Percentiles rank a stretch among this genome's conserved stretches.
phyloP scores from a whole-genome alignment of 2,329 filamentous ascomycete genomes.

The Fusarium brachygibbosum region DNA sequence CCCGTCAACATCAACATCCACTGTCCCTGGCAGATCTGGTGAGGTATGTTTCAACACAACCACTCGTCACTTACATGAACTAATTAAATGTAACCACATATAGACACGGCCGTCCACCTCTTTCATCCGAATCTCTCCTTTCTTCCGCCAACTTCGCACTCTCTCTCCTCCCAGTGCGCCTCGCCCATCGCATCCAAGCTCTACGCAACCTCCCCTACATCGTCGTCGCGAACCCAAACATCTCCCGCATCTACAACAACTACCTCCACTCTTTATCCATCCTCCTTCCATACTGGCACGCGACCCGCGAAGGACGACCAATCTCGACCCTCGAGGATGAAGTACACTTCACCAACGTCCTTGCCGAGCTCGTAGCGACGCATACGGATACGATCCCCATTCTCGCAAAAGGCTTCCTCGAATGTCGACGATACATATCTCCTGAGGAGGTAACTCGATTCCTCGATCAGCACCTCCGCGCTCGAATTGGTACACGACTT shows the following conservation, averaged over 20 bases:
- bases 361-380: slow-evolving; percentile 94
- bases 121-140: slow-evolving; percentile 83
- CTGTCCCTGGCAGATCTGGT: slow-evolving; percentile 90
- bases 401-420: slow-evolving; percentile 90
- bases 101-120: slow-evolving; percentile 83
- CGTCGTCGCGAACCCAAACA: slow-evolving; percentile 96
- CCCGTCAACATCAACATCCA: slow-evolving; percentile 81
- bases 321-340: slow-evolving; percentile 82
- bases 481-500: slow-evolving; percentile 91
- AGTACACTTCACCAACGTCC: slow-evolving; percentile 89
- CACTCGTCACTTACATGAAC: background rate
- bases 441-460: slow-evolving; percentile 88
- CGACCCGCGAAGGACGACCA: slow-evolving; percentile 58
- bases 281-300: slow-evolving; percentile 81
- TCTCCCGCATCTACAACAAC: slow-evolving; percentile 94
- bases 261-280: slow-evolving; percentile 95
- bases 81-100: background rate
- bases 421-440: slow-evolving; percentile 91
- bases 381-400: slow-evolving; percentile 95
- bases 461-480: slow-evolving; percentile 92
- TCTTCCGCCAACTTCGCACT: slow-evolving; percentile 96
- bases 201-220: slow-evolving; percentile 96
- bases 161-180: slow-evolving; percentile 88
- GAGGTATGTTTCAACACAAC: slow-evolving; percentile 67
- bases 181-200: slow-evolving; percentile 94